Evolutionary conservation across 495 filamentous ascomycete genomes (phyloP), one percentile per base, ranked within the genome.

Genomic region (Oidiodendron maius): DNA sequence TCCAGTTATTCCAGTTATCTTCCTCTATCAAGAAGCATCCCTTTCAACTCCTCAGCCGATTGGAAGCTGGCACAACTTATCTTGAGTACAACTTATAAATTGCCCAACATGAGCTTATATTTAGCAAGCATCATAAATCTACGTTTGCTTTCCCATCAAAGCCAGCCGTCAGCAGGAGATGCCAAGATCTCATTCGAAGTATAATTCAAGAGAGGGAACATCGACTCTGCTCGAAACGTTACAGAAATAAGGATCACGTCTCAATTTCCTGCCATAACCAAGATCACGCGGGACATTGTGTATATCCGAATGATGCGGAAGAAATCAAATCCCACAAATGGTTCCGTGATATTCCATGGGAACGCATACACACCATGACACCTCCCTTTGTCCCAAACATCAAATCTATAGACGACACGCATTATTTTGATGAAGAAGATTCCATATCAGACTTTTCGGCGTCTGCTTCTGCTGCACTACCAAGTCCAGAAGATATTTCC

Each of bases 401-500:
- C 24, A 73, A 69, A 25, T 68, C 72, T 20, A 72, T 76, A 57
- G 89, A 91, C 49, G 89, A 96, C 53, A 95, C 89, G 11, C 83
- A 86, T 48, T 96, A 95, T 61, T 95, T 95, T 52, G 86, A 94
- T 43, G 85, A 91, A 43, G 83, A 84, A 52, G 81, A 83, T 30
- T 68, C 79, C n/a, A 75, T 86, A 47, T 81, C 72, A 28, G 73
- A 76, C 50, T 74, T 69, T 62, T 72, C 66, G 5, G 66, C 69
- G 25, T 56, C 58, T 13, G 39, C 37, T 4, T 55, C 57, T 1
- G 55, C 21, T n/a, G 37, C 53, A 34, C 51, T 41, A 42, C 56
- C 40, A 37, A 53, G 50, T 17, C 38, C 41, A 17, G 55, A 51
- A 30, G 53, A 58, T 23, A 48, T 53, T 22, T 15, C 42, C n/a